These are phyloP conservation scores for Euclidium syriacum DNA, from an alignment of 345 rosid species.

Conservation along the genomic window DNA sequence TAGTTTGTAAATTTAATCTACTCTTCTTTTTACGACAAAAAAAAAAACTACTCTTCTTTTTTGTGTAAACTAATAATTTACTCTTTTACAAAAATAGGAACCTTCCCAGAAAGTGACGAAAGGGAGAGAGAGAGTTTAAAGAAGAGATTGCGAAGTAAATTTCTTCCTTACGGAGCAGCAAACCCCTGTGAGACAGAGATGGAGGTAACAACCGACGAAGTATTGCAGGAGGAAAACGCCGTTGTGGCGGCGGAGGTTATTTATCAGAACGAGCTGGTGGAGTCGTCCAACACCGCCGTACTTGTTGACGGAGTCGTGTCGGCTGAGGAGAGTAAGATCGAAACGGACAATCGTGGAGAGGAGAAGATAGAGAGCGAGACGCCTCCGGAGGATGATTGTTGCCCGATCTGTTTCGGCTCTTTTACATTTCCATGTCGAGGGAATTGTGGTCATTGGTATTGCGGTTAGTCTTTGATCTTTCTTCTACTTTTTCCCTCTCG, in stretches of 20 bases:
- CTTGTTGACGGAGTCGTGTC: slow-evolving; percentile 6
- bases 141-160: not conserved
- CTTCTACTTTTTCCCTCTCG: not conserved
- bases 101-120: slow-evolving; percentile 12
- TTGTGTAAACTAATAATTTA: no score
- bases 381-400: slow-evolving; percentile 77
- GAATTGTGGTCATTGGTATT: slow-evolving; percentile 90
- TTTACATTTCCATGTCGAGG: slow-evolving; percentile 68
- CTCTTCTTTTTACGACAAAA: no score
- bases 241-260: not conserved
- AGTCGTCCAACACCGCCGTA: not conserved
- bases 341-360: slow-evolving; percentile 7
- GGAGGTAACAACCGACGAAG: slow-evolving; percentile 8
- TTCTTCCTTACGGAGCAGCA: not conserved
- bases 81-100: not conserved
- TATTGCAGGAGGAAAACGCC: not conserved
- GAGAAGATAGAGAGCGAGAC: slow-evolving; percentile 21
- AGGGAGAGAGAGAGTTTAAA: not conserved
- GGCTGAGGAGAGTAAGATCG: not conserved
- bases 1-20: not conserved
- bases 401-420: slow-evolving; percentile 74
- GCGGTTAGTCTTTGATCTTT: slow-evolving; percentile 48
- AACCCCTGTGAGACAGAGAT: not conserved
- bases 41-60: no score
- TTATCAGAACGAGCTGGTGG: not conserved